Base-by-base conservation (phyloP, 2,329 filamentous ascomycete species). In the Neonectria faginata region DNA sequence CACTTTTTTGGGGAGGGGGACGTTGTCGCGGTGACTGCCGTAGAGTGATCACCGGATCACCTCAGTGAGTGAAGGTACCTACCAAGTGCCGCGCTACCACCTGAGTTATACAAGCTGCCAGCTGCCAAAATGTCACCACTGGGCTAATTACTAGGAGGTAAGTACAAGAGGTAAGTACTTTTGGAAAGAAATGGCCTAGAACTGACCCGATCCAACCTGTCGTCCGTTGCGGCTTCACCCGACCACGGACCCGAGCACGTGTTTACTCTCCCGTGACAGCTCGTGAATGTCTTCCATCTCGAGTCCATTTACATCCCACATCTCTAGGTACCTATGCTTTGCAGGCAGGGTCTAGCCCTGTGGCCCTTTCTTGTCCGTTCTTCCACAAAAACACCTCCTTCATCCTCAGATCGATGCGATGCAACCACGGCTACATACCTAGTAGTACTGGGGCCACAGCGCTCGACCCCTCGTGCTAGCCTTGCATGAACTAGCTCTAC, bases 1-100 rank as follows among this genome's bases (percentile, higher is more conserved):
- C 44, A 57, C 54, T 57, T 64, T 59, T 67, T 20, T 42, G 42
- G 50, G 39, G 57, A 12, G 52, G 57, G 14, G 52, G 62, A 64
- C 57, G 64, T 66, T 64, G 71, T 71, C 70, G 70, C 60, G 65
- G 60, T 53, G 70, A 64, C 69, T 71, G 54, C 33, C 36, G 36
- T 39, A 16, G 11, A 39, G 36, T 39, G 36, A 39, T 39, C 36
- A 39, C 36, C 36, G 14, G 36, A 39, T 16, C 5, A 25, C 22
- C 5, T 25, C 36, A 16, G 14, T 39, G 36, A 39, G 14, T 16
- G 36, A 39, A 8, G 36, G 36, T n/a, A 39, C 36, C 36, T 39
- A 36, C 12, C 5, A 39, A 39, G 36, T 39, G 36, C 36, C 36
- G 36, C 14, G 16, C 36, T 39, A 7, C 36, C 36, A 16, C 14